Base-by-base conservation (phyloP, 495 filamentous ascomycete species). In the Penicillium herquei region DNA sequence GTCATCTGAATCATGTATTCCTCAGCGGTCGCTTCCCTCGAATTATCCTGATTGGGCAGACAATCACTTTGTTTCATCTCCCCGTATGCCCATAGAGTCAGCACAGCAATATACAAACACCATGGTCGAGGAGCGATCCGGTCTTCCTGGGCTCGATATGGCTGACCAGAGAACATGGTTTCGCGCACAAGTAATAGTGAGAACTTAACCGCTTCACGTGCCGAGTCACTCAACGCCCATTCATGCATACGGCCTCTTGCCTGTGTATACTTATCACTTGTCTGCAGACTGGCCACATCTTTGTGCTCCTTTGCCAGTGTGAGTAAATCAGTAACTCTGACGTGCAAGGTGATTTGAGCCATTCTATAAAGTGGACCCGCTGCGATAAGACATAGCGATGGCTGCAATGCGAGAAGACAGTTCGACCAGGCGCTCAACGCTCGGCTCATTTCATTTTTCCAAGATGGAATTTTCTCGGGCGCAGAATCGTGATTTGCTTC, bases 1-100 rank as follows among this genome's bases (percentile, higher is more conserved):
- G 41, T 44, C 41, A 44, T 44, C 7, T 12, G 41, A 1, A 44
- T 44, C 41, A 44, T 6, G 9, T 44, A 44, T 26, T 44, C 41
- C 9, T 44, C 41, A 1, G 41, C 41, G 7, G 9, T 42, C 2
- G 11, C n/a, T n/a, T 42, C 21, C 21, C 21, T 26, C 2, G 4
- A 9, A 9, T 42, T 17, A 42, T 7, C 18, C 0, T 42, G 6
- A 6, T 16, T 6, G 2, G 39, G 17, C 3, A 8, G 1, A 16
- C 14, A 9, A n/a, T 8, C 6, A 1, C n/a, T n/a, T n/a, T 42
- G 14, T 4, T 41, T 32, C 49, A 62, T 52, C 2, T 40, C 17
- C 1, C 60, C 56, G 17, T 56, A 56, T n/a, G 51, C 55, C 56
- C 60, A 63, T 12, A 63, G 46, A 17, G 50, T 56, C 13, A 63